Percentiles rank a stretch among this genome's conserved stretches.
Conservation (phyloP, 768 basidiomycete species). For the Russula sp. region DNA sequence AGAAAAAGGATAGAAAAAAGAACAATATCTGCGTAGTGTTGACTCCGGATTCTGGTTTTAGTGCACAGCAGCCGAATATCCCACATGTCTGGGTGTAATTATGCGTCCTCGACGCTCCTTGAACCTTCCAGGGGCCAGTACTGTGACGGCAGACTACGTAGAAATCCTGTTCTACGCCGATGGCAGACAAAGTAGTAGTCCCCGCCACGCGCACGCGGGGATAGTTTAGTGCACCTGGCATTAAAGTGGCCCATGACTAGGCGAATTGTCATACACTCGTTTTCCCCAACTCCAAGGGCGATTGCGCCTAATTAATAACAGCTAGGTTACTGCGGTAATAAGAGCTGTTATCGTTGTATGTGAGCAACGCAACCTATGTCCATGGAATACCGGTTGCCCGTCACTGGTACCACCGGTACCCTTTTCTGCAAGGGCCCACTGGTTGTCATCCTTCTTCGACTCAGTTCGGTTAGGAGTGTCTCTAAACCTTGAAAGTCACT, state of each 20-base stretch:
- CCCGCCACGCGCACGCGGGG: neutral
- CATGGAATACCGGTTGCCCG: neutral
- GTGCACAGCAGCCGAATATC: neutral
- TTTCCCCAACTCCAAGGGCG: neutral
- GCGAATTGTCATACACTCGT: neutral
- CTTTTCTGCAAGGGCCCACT: neutral
- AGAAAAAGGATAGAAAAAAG: too few species aligned
- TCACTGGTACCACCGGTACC: neutral
- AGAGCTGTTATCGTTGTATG: neutral
- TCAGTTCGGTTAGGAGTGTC: constrained; percentile 1
- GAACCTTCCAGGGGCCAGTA: too few species aligned
- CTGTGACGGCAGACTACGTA: too few species aligned
- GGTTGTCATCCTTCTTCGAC: neutral
- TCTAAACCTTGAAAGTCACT: neutral
- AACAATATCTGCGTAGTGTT: too few species aligned
- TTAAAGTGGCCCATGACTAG: neutral
- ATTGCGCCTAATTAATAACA: neutral
- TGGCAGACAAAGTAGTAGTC: neutral
- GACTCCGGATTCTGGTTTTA: too few species aligned
- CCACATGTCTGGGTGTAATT: too few species aligned
- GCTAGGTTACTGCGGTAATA: neutral
- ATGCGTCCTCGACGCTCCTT: too few species aligned
- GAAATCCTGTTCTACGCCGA: neutral
- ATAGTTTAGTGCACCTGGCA: neutral
- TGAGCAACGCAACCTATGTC: neutral